Evolutionary conservation across 805 yeast species (phyloP), one percentile per base, ranked within the genome.

Genomic region (Sugiyamaella valdiviana): DNA sequence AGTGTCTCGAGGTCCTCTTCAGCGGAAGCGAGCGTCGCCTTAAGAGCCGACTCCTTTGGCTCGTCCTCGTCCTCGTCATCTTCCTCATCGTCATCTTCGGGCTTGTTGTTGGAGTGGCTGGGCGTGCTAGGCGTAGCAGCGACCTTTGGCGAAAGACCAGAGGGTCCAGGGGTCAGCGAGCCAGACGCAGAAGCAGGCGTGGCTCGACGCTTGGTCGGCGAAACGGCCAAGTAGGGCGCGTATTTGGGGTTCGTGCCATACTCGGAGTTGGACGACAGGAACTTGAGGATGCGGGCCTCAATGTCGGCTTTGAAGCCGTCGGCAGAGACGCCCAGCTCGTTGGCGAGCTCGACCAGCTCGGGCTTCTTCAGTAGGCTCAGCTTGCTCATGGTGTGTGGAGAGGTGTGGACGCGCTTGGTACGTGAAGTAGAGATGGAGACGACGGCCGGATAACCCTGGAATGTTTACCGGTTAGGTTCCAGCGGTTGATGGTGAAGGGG

Each of bases 301-400:
- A 64, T 39, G 16, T 61, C 67, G 24, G 44, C 37, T 49, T 63
- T 64, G 45, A 56, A 35, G 15, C 68, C 68, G 7, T 59, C 62
- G 6, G 58, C 15, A 16, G 55, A 56, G 46, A 72, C 52, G 23
- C 63, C 62, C 51, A 72, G 64, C 35, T 59, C 61, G 14, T 57
- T 50, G 17, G 74, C 72, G 42, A 72, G 56, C 16, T 61, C 62
- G 47, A 65, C 63, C 44, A 72, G 64, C 19, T 64, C 65, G 26
- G 61, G 58, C 60, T 72, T 72, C 47, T 63, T 68, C 61, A 70
- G 52, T 42, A 58, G 57, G 49, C 63, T 60, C 51, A 71, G 60
- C 55, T 66, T 65, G 66, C 48, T 49, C 56, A 55, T 55, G 16
- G 14, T 41, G 14, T 20, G 32, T 12, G 32, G n/a, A 26, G 10